Evolutionary conservation across 257 asterid species (phyloP), one percentile per base, ranked within the genome.

Genomic region (Rhazya stricta): DNA sequence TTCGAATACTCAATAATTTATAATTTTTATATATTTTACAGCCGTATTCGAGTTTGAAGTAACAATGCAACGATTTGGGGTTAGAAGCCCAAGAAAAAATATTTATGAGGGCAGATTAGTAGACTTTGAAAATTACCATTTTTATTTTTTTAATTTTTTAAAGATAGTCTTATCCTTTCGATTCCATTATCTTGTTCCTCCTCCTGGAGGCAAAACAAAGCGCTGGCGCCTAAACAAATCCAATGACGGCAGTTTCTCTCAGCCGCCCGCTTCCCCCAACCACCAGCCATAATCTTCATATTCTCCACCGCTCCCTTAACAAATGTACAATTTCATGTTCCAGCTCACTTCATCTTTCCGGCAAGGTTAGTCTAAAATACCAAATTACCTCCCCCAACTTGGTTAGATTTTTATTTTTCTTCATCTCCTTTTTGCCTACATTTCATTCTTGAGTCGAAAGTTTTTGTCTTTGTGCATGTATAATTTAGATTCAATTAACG

Each of bases 201-300:
- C 36, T 6, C 60, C 43, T 1, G n/a, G 5, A 1, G 5, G 3
- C 27, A 6, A 19, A 57, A 56, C 67, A 67, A 21, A 11, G 34
- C 9, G 21, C 37, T 68, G 36, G 39, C 53, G 9, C 62, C 29
- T 11, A 27, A 42, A 2, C 48, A 41, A 57, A 30, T 65, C 81
- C 69, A 69, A 90, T 88, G 93, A 60, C 80, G n/a, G 75, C 83
- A 76, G 79, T 79, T n/a, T 74, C 72, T 78, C 78, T 73, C 58
- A 69, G 84, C 84, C 81, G 75, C 77, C 79, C 85, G 25, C 77
- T 83, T 72, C 45, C 80, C 74, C 51, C 71, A 77, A 27, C 77
- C 84, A 76, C 72, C 76, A 80, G 73, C 81, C 62, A 76, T 78
- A 76, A 61, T 70, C 69, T 65, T 69, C 68, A 36, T 74, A 51